Base-by-base conservation (phyloP, 768 basidiomycete genomes). In the Mycena vitilis region DNA sequence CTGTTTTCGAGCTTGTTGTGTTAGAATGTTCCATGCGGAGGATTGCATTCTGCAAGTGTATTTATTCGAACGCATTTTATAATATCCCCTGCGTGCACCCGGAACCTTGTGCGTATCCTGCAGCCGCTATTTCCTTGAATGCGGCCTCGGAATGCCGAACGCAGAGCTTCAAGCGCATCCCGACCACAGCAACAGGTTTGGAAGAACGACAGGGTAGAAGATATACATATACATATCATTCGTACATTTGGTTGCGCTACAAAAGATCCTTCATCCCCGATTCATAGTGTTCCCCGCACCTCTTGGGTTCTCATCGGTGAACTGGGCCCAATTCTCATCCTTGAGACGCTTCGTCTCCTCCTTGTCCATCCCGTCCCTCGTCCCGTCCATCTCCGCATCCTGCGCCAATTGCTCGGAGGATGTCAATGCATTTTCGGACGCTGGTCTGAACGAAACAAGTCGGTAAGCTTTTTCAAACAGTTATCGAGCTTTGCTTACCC, bases 271-370 rank as follows among this genome's bases (percentile, higher is more conserved):
- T 86, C 78, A 95, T 67, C 96, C 96, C 70, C 94, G 87, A 78
- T 98, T 98, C 93, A 97, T 95, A 13, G 91, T 97, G 77, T 99
- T 99, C 5, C 98, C 98, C n/a, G 92, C 93, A 1, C 98, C 98
- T 74, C 85, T 91, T 15, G 91, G 90, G 78, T 99, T 91, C 30
- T 82, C 84, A 58, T 98, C 98, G 18, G 91, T 95, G 74, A 88
- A 99, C 65, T 82, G 84, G 37, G 96, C 95, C 96, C 96, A 98
- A 42, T 90, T 90, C 77, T 98, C 95, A 72, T 96, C 94, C 77
- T 95, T 93, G 73, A 86, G 84, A 52, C 96, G 81, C 79, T 93
- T 91, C 75, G 90, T 84, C 75, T 96, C 96, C 20, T 76, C 83
- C 71, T 90, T 94, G 69, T 87, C 80, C 63, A 90, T 90, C 0